Percentiles rank a stretch among this genome's conserved stretches.
Evolutionary conservation across 2,329 filamentous ascomycete genomes (phyloP).

Genomic region (Pochonia chlamydosporia): DNA sequence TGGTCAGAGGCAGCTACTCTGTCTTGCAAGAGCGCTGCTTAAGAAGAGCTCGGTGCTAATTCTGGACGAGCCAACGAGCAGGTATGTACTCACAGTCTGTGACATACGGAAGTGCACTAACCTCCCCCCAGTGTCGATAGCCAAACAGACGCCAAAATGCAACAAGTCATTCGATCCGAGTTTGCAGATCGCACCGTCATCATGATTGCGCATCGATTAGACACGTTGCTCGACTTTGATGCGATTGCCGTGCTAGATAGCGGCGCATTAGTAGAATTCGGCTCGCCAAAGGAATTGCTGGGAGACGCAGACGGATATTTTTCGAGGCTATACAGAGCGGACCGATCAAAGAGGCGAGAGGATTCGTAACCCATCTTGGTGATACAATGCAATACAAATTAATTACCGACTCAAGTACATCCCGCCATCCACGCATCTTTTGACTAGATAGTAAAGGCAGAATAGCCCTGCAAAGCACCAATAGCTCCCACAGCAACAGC

Average conservation of each 20-base stretch:
- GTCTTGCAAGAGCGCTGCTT: conserved; percentile 24
- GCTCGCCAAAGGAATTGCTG: conserved; percentile 18
- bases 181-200: conserved; percentile 25
- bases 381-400: no score
- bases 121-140: conserved; percentile 19
- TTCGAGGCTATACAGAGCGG: conserved; percentile 16
- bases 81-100: no score
- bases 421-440: background rate
- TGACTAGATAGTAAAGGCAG: conserved; percentile 6
- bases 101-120: no score
- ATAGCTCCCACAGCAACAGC: conserved; percentile 7
- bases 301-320: conserved; percentile 15
- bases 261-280: conserved; percentile 23
- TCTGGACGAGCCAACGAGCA: no score
- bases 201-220: conserved; percentile 28
- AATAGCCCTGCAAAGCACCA: conserved; percentile 11
- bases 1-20: conserved; percentile 27
- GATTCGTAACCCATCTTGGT: no score
- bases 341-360: conserved; percentile 14
- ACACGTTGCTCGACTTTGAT: conserved; percentile 28
- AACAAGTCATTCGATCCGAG: conserved; percentile 22
- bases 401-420: no score
- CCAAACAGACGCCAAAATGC: conserved; percentile 22
- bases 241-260: conserved; percentile 24
- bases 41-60: no score